Percentiles rank a stretch among this genome's conserved stretches.
These are phyloP conservation scores for Salix udensis DNA, from an alignment of 345 rosid genomes.

Conservation along the genomic window DNA sequence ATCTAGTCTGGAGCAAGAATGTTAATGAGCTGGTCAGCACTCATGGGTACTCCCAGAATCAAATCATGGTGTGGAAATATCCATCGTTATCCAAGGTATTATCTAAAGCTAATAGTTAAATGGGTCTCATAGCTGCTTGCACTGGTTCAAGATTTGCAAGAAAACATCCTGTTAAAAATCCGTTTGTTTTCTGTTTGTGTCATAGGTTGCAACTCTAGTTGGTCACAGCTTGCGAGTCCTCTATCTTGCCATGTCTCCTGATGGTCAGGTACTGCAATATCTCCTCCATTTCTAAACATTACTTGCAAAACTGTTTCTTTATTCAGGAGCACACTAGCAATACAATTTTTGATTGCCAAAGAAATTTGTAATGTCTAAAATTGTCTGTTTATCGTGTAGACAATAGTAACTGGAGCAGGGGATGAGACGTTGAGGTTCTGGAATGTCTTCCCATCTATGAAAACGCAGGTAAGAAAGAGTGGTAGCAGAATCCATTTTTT, in stretches of 20 bases:
- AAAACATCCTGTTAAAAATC: not conserved
- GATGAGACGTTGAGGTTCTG: slow-evolving; percentile 94
- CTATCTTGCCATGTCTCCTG: slow-evolving; percentile 86
- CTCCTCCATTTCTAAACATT: not conserved
- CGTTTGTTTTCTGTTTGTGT: slow-evolving; percentile 2
- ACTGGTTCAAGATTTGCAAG: not conserved
- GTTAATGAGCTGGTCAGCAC: slow-evolving; percentile 96
- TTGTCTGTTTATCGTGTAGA: slow-evolving; percentile 33
- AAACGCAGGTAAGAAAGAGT: slow-evolving; percentile 51
- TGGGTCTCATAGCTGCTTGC: not conserved
- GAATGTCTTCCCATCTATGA: slow-evolving; percentile 86
- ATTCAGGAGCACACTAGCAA: not conserved
- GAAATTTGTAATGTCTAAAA: not conserved
- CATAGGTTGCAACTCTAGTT: slow-evolving; percentile 74
- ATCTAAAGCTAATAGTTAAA: not conserved
- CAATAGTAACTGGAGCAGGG: slow-evolving; percentile 97
- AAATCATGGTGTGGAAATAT: slow-evolving; percentile 96
- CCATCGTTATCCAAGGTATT: slow-evolving; percentile 87
- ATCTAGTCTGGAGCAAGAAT: slow-evolving; percentile 95
- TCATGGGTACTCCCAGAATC: slow-evolving; percentile 96
- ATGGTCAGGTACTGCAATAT: slow-evolving; percentile 60
- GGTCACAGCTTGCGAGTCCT: slow-evolving; percentile 95
- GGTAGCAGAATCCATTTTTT: too few relatives aligned
- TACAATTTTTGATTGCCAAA: not conserved
- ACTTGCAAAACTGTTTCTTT: not conserved